A percentile compares a stretch with the other conserved stretches of the same genome.
These are phyloP conservation scores for Tuctoria greenei DNA, from an alignment of 176 grass and related monocot genomes.

Conservation along the genomic window DNA sequence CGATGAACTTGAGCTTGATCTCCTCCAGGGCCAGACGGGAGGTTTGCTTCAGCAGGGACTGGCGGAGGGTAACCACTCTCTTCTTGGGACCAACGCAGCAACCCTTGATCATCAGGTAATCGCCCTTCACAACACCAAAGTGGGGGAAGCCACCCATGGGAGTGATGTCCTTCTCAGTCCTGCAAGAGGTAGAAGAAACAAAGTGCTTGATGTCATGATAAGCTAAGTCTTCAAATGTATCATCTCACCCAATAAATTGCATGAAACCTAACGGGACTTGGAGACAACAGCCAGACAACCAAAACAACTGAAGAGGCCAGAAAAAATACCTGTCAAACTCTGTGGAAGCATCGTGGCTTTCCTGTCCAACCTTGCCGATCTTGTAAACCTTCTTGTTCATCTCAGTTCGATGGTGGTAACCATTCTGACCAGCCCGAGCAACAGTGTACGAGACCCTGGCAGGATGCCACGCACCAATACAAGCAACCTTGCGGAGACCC, in stretches of 20 bases:
- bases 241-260: no score
- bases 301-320: no score
- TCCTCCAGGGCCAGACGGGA: conserved; percentile 80
- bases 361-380: neutral
- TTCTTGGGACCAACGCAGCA: conserved; percentile 94
- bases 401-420: neutral
- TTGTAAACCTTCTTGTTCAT: conserved; percentile 4
- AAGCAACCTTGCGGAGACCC: neutral
- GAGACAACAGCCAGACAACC: neutral
- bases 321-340: neutral
- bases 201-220: neutral
- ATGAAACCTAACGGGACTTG: no score
- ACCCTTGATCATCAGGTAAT: conserved; percentile 97
- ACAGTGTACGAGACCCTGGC: neutral
- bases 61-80: conserved; percentile 88
- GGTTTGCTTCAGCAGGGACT: conserved; percentile 83
- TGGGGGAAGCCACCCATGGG: conserved; percentile 98
- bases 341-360: neutral
- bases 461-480: neutral
- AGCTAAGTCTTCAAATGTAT: no score
- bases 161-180: conserved; percentile 97
- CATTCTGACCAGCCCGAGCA: neutral
- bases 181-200: conserved; percentile 16
- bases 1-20: conserved; percentile 96
- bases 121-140: conserved; percentile 84